Percentiles rank a stretch among this genome's conserved stretches.
Evolutionary conservation across 331 rosid genomes (phyloP).

Genomic region (Telfairia occidentalis): DNA sequence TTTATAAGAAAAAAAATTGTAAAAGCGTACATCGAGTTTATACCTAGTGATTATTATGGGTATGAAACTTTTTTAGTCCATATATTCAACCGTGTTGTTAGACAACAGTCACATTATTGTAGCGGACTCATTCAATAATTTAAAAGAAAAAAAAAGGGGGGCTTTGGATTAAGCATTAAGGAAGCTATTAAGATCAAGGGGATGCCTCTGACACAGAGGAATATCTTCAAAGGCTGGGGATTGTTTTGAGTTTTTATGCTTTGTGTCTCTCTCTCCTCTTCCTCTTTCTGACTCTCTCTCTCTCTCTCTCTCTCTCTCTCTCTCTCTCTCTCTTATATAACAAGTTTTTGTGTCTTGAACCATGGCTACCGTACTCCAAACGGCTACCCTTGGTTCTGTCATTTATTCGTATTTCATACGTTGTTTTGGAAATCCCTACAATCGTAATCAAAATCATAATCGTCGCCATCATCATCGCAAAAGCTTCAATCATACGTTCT

Average conservation of each 20-base stretch:
- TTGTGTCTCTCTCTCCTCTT: neutral
- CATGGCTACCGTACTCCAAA: neutral
- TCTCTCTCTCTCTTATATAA: neutral
- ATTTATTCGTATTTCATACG: neutral
- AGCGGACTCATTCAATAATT: no score
- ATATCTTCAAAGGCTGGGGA: conserved; percentile 16
- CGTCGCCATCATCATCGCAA: conserved; percentile 1
- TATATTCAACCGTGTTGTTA: no score
- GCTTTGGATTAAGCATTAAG: neutral
- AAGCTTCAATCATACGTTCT: conserved; percentile 19
- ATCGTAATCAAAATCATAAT: conserved; percentile 1
- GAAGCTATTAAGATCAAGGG: neutral
- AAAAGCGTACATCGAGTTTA: no score
- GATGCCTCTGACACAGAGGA: conserved; percentile 10
- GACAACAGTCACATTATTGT: no score
- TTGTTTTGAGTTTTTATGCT: conserved; percentile 2
- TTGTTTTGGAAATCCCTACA: conserved; percentile 16
- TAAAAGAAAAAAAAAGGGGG: neutral
- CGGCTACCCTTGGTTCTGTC: neutral
- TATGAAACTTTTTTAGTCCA: no score
- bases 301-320: neutral
- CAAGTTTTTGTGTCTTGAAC: neutral
- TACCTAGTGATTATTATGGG: no score
- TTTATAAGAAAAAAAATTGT: no score
- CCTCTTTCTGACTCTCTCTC: no score